Percentiles rank a stretch among this genome's conserved stretches.
These are phyloP conservation scores for Chytridium lagenaria DNA, from an alignment of 371 early-diverging fungal species.

Conservation along the genomic window DNA sequence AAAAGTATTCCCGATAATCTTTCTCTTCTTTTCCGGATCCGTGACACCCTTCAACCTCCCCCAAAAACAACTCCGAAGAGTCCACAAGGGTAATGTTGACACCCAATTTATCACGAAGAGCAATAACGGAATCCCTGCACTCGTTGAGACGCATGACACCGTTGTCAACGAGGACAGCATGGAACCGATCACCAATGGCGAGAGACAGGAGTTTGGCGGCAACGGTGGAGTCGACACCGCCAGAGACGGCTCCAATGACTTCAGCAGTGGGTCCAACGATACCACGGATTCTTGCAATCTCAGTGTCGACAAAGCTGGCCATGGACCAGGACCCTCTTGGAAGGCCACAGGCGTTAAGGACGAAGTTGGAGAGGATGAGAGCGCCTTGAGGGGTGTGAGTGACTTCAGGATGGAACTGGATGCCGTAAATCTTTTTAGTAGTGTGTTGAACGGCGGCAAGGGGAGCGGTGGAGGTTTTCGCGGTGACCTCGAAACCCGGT, in stretches of 20 bases:
- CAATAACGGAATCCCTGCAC: conserved; percentile 81
- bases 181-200: conserved; percentile 98
- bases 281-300: conserved; percentile 88
- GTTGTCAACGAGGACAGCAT: conserved; percentile 96
- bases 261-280: conserved; percentile 91
- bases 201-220: conserved; percentile 95
- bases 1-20: conserved; percentile 98
- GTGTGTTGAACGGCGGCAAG: conserved; percentile 87
- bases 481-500: conserved; percentile 83
- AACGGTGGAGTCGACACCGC: conserved; percentile 96
- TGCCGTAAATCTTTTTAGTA: conserved; percentile 80
- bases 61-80: conserved; percentile 87
- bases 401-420: conserved; percentile 98
- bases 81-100: conserved; percentile 95
- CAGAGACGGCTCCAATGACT: conserved; percentile 96
- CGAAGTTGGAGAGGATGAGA: conserved; percentile 89
- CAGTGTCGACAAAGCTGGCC: conserved; percentile 91
- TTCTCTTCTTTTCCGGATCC: conserved; percentile 97
- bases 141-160: conserved; percentile 98
- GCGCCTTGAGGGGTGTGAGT: conserved; percentile 93
- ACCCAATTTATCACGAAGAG: conserved; percentile 84
- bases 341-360: conserved; percentile 82
- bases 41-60: conserved; percentile 78
- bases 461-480: conserved; percentile 85
- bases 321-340: conserved; percentile 88